Evolutionary conservation across 371 early-diverging fungal species (phyloP), one percentile per base, ranked within the genome.

Genomic region (Cokeromyces recurvatus): DNA sequence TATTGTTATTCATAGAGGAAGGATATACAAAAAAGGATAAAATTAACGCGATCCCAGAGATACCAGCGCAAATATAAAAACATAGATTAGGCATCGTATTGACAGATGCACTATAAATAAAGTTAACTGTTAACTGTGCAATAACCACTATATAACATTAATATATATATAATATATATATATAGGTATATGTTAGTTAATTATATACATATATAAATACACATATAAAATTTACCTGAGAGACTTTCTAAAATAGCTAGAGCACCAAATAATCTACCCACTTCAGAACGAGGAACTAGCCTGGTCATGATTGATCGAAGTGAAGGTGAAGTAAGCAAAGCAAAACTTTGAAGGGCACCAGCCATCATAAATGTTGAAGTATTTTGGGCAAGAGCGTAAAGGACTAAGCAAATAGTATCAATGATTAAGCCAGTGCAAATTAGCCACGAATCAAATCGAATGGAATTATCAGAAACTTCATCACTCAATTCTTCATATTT

Each of bases 191-290:
- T n/a, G 17, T 55, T 21, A 48, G n/a, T 50, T 14, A 31, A 19
- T 38, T 17, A 20, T 15, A 21, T 20, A 35, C 16, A 12, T 12
- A 14, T 11, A 19, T 19, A 6, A 38, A 16, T 17, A 9, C 57
- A 44, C n/a, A 55, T 48, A 16, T 43, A 45, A 17, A 48, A 61
- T 55, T 69, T 70, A 46, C 74, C 57, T 10, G 66, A 70, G 49
- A 74, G 32, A 8, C 79, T 53, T 36, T 81, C 82, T 9, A 78
- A 43, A 1, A 70, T 60, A 11, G 75, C 70, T 12, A 72, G 17
- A 4, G 79, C 78, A 0, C 78, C 77, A 29, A 77, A 36, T 10
- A 74, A 47, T 21, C 74, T 65, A 10, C 78, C 82, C 19, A 75
- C 63, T 51, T 79, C 65, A 4, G 62, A 56, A 5, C 77, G 72